These are phyloP conservation scores for Setomelanomma holmii DNA, from an alignment of 2,329 filamentous ascomycete species.

Conservation along the genomic window DNA sequence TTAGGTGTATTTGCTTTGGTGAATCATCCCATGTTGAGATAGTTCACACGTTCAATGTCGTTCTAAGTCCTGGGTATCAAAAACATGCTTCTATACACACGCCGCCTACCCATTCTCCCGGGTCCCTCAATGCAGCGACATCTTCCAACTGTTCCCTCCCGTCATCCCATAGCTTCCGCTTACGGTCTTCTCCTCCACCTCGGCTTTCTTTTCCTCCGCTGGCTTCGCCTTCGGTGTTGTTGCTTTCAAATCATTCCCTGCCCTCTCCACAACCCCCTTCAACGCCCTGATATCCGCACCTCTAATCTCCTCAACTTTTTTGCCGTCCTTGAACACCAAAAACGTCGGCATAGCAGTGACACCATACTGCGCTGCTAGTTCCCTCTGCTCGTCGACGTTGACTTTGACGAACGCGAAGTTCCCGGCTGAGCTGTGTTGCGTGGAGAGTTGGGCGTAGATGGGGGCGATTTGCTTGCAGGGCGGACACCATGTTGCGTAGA, in stretches of 20 bases:
- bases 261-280: constrained; percentile 34
- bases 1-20: no score
- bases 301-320: constrained; percentile 37
- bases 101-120: no score
- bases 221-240: constrained; percentile 2
- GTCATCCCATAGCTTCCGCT: constrained; percentile 46
- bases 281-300: constrained; percentile 37
- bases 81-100: not conserved
- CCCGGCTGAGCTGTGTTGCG: constrained; percentile 53
- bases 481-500: constrained; percentile 64
- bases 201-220: no score
- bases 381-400: constrained; percentile 61
- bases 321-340: constrained; percentile 41
- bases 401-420: constrained; percentile 62
- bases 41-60: not conserved
- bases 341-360: constrained; percentile 56
- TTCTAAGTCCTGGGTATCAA: not conserved
- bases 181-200: constrained; percentile 37
- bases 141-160: constrained; percentile 36
- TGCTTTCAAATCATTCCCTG: constrained; percentile 4
- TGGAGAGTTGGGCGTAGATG: constrained; percentile 59
- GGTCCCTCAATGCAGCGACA: constrained; percentile 31
- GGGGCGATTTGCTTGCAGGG: constrained; percentile 64
- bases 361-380: constrained; percentile 56
- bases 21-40: not conserved